phyloP scores from a whole-genome alignment of 1,139 yeast species.

The Geotrichum macrosporum region DNA sequence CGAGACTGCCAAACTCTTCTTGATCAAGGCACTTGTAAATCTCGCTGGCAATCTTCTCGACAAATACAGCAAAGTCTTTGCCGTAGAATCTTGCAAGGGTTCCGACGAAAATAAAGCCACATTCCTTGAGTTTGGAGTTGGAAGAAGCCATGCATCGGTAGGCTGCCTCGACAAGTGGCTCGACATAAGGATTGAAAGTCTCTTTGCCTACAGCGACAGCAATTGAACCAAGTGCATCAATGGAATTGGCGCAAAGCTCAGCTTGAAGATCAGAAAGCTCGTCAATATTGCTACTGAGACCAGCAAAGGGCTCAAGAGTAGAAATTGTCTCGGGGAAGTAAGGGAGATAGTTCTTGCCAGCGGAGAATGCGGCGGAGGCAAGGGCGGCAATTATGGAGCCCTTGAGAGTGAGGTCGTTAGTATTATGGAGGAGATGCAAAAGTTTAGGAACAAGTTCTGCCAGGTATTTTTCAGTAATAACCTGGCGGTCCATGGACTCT shows the following conservation, averaged over 20 bases:
- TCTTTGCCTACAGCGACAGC: slow-evolving; percentile 96
- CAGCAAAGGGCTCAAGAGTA: slow-evolving; percentile 74
- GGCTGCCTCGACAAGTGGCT: slow-evolving; percentile 86
- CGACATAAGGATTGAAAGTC: slow-evolving; percentile 77
- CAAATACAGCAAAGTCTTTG: slow-evolving; percentile 79
- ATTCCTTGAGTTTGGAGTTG: slow-evolving; percentile 83
- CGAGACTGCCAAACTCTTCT: slow-evolving; percentile 42
- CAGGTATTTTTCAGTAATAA: slow-evolving; percentile 67
- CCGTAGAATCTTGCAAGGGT: slow-evolving; percentile 95
- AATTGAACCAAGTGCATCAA: slow-evolving; percentile 91
- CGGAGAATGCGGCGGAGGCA: slow-evolving; percentile 95
- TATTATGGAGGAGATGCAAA: slow-evolving; percentile 68
- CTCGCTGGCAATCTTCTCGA: slow-evolving; percentile 77
- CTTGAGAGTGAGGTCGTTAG: slow-evolving; percentile 63
- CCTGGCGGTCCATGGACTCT: slow-evolving; percentile 86
- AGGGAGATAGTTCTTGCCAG: slow-evolving; percentile 83
- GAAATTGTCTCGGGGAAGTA: slow-evolving; percentile 78
- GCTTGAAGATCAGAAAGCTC: slow-evolving; percentile 37
- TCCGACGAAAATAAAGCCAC: slow-evolving; percentile 92
- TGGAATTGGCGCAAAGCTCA: slow-evolving; percentile 76
- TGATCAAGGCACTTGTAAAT: slow-evolving; percentile 80
- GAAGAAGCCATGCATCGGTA: slow-evolving; percentile 72
- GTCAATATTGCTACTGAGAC: slow-evolving; percentile 39
- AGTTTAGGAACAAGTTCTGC: slow-evolving; percentile 88
- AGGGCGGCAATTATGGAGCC: slow-evolving; percentile 91